Base-by-base conservation (phyloP, 2,329 filamentous ascomycete genomes). In the Periconia macrospinosa region DNA sequence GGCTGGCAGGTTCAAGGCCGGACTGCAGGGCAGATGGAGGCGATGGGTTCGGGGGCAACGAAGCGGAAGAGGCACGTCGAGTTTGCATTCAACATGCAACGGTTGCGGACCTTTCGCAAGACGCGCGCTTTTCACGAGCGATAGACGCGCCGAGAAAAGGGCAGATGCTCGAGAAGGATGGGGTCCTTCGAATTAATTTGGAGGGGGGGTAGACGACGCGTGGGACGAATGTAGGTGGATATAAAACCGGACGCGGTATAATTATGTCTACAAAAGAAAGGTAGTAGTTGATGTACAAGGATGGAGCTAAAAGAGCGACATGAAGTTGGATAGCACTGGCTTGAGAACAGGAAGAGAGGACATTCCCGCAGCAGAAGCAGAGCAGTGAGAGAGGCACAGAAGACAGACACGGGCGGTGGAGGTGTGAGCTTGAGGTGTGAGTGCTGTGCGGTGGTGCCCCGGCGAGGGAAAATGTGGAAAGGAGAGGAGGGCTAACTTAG, bases 41-140 rank as follows among this genome's bases (percentile, higher is more conserved):
- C 54, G 73, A 73, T 48, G 72, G 71, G 19, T 67, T 69, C 55
- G 61, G 66, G 44, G 63, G 62, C 54, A 63, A 61, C 60, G 69
- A 69, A 49, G 61, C 60, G 57, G 67, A 69, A 55, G 65, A 66
- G 52, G 33, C 58, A 54, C 68, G 71, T 72, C 67, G 70, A 71
- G 69, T 66, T 72, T 66, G 73, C 72, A 75, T 75, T 69, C 71
- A 74, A 69, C 62, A 60, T 61, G 63, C 61, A 60, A 59, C 56
- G 56, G 42, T 57, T 48, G 52, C 56, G 50, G 44, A 47, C 44
- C 33, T 10, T 37, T 37, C 33, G 33, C 56, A 58, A 58, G 23
- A 67, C 66, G 60, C 60, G 66, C 61, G 56, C 50, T 53, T 62
- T 60, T 53, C 53, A 55, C 52, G 51, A 52, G 33, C 33, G 33